Evolutionary conservation across 345 rosid genomes (phyloP).

Genomic region (Cardiospermum halicacabum): DNA sequence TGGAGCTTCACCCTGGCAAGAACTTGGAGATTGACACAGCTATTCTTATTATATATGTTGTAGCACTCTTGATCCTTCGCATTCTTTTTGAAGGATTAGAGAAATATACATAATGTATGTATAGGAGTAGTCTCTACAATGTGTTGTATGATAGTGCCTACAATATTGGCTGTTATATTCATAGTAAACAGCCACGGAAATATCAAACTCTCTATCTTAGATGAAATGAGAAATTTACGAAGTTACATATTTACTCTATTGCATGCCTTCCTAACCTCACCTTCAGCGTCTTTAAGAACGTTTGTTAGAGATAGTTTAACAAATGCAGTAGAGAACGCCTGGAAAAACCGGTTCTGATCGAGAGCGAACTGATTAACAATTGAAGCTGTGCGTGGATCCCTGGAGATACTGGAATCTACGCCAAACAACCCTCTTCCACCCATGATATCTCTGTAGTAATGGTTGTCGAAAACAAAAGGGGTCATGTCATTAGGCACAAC

Average conservation of each 20-base stretch:
- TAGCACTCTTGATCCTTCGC: neutral
- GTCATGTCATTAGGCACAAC: conserved; percentile 19
- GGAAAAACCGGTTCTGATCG: conserved; percentile 15
- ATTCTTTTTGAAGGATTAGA: neutral
- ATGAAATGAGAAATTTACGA: neutral
- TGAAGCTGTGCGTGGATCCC: conserved; percentile 22
- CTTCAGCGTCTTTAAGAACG: neutral
- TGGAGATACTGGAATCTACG: conserved; percentile 17
- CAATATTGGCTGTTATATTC: neutral
- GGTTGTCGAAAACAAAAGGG: conserved; percentile 25
- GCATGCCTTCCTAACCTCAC: conserved; percentile 28
- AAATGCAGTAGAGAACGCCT: conserved; percentile 20
- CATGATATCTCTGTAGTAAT: conserved; percentile 9
- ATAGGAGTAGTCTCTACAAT: neutral
- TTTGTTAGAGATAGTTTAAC: conserved; percentile 18
- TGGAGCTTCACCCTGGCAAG: neutral
- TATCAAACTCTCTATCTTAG: neutral
- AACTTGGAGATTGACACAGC: neutral
- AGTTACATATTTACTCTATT: conserved; percentile 1
- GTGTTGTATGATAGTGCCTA: too few species aligned
- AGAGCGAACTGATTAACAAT: conserved; percentile 13
- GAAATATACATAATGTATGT: neutral
- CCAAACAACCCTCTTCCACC: conserved; percentile 19
- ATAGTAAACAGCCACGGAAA: neutral
- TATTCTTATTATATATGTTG: neutral